Evolutionary conservation across 441 rosid genomes (phyloP).

Genomic region (Hypseocharis bilobata): DNA sequence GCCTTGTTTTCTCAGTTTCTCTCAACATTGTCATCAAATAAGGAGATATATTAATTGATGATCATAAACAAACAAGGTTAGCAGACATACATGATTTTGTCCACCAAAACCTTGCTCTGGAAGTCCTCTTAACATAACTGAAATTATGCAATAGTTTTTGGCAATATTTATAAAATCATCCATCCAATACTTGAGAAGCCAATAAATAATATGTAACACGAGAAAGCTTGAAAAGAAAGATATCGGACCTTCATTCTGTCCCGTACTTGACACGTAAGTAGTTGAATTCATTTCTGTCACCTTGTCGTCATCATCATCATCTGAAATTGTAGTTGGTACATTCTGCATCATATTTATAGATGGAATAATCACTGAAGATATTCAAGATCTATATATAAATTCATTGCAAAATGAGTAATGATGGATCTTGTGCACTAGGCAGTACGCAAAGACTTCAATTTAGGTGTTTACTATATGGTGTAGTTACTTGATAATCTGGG

Average conservation of each 20-base stretch:
- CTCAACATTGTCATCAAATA: background rate
- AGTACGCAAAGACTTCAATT: background rate
- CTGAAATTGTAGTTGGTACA: slow-evolving; percentile 3
- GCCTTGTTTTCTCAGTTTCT: background rate
- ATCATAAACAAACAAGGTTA: background rate
- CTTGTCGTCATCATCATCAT: background rate
- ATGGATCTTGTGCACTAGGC: background rate
- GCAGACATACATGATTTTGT: background rate
- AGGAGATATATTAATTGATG: background rate
- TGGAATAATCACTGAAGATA: background rate
- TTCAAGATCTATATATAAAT: background rate
- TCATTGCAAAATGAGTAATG: background rate
- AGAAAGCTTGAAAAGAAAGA: background rate
- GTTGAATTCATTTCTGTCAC: background rate
- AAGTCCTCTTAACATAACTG: background rate
- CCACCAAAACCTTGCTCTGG: slow-evolving; percentile 3
- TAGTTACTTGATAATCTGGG: background rate
- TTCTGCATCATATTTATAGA: background rate
- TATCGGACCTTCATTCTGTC: slow-evolving; percentile 2
- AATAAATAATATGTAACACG: background rate
- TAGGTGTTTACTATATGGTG: background rate
- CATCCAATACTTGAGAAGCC: background rate
- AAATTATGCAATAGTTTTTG: background rate
- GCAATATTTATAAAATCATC: background rate
- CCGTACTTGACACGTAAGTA: background rate